Percentiles rank a stretch among this genome's conserved stretches.
These are phyloP conservation scores for Tylopilus sp. DNA, from an alignment of 1,284 basidiomycete genomes.

Conservation along the genomic window DNA sequence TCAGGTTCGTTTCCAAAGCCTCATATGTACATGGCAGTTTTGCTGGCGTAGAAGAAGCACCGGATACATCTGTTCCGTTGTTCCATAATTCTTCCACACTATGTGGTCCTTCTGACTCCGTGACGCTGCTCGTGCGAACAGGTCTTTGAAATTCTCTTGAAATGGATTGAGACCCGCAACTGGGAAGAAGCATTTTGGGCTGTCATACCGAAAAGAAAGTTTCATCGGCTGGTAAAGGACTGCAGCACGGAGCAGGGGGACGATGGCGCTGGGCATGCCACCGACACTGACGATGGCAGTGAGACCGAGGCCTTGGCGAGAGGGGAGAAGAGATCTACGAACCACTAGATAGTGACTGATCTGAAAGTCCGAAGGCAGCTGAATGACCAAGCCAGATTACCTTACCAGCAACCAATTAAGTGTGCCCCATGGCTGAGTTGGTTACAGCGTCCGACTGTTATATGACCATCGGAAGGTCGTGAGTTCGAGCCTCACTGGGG, in stretches of 20 bases:
- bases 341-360: too few relatives aligned
- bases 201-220: slow-evolving; percentile 90
- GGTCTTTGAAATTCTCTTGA: slow-evolving; percentile 88
- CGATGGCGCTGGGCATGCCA: background rate
- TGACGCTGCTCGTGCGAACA: slow-evolving; percentile 21
- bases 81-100: background rate
- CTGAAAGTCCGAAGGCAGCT: background rate
- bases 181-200: slow-evolving; percentile 84
- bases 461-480: slow-evolving; percentile 60
- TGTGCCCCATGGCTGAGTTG: slow-evolving; percentile 78
- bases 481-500: slow-evolving; percentile 74
- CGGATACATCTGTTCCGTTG: background rate
- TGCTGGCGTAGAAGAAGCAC: background rate
- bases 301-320: background rate
- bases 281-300: background rate
- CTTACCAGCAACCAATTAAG: background rate
- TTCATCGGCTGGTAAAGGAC: slow-evolving; percentile 33
- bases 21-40: background rate
- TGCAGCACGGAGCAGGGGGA: background rate
- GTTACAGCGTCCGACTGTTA: slow-evolving; percentile 82
- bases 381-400: background rate
- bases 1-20: slow-evolving; percentile 45
- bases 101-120: slow-evolving; percentile 1
- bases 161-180: slow-evolving; percentile 79
- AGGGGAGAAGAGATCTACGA: background rate